Percentiles rank a stretch among this genome's conserved stretches.
These are phyloP conservation scores for Hymenoscyphus salicellus DNA, from an alignment of 2,329 filamentous ascomycete genomes.

Conservation along the genomic window DNA sequence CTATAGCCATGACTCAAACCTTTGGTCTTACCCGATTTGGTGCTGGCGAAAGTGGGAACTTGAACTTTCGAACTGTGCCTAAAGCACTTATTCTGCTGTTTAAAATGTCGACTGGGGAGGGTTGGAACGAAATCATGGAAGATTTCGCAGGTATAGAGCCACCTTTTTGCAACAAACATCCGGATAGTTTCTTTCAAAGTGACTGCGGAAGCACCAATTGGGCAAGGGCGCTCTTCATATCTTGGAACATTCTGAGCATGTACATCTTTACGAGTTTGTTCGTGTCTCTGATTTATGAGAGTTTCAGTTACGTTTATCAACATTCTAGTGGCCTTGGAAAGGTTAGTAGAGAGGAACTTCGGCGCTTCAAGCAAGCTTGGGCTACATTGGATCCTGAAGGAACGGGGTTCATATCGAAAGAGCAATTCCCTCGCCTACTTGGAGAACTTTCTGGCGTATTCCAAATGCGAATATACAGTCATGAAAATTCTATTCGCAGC, in stretches of 20 bases:
- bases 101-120: constrained; percentile 88
- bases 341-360: constrained; percentile 88
- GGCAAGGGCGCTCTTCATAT: constrained; percentile 86
- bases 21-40: constrained; percentile 94
- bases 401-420: constrained; percentile 85
- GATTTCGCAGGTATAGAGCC: constrained; percentile 80
- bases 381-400: constrained; percentile 90
- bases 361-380: constrained; percentile 98
- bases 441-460: constrained; percentile 94
- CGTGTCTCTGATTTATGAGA: constrained; percentile 97
- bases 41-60: constrained; percentile 65
- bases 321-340: constrained; percentile 87
- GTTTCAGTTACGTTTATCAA: constrained; percentile 98
- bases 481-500: constrained; percentile 79
- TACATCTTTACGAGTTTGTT: constrained; percentile 99
- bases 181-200: constrained; percentile 71
- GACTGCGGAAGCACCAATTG: constrained; percentile 91
- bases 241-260: constrained; percentile 99
- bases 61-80: constrained; percentile 91
- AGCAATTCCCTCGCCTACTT: constrained; percentile 81
- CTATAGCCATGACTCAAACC: constrained; percentile 92
- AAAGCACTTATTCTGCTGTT: constrained; percentile 93
- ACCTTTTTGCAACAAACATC: constrained; percentile 71
- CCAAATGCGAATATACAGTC: constrained; percentile 93
- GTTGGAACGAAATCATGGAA: constrained; percentile 97